These are phyloP conservation scores for Nicotiana undulata DNA, from an alignment of 257 asterid species.

Conservation along the genomic window DNA sequence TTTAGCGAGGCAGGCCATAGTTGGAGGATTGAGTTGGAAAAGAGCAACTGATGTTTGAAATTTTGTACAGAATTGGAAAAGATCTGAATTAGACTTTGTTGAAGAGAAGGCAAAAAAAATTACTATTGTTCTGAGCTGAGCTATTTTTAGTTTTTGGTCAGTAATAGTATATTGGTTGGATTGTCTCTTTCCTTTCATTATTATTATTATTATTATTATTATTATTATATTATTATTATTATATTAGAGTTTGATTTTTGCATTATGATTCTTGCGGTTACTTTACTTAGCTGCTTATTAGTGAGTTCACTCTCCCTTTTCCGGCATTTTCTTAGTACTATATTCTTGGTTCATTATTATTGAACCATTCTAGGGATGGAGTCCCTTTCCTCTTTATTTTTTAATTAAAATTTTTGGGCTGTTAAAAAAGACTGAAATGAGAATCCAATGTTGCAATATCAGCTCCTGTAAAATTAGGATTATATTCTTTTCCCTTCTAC, in stretches of 20 bases:
- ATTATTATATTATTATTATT: constrained; percentile 8
- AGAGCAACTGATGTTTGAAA: not conserved
- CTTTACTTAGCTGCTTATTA: not conserved
- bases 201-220: not conserved
- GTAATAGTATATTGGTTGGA: constrained; percentile 18
- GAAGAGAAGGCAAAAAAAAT: not conserved
- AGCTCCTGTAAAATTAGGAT: no score
- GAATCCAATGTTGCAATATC: no score
- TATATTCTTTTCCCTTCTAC: not conserved
- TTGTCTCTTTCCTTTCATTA: constrained; percentile 19
- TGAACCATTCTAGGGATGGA: no score
- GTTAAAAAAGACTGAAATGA: no score
- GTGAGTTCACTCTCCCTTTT: not conserved
- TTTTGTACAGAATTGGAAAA: constrained; percentile 32
- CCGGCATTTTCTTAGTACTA: not conserved
- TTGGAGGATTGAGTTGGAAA: not conserved
- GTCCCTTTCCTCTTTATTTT: no score
- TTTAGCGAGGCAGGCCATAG: no score
- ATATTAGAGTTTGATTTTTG: not conserved
- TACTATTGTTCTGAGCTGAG: not conserved
- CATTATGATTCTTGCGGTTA: not conserved
- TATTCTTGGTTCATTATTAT: no score
- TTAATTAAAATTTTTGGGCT: no score
- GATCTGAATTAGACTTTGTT: constrained; percentile 13
- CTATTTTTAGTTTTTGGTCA: not conserved